A percentile compares a stretch with the other conserved stretches of the same genome.
Evolutionary conservation across 768 basidiomycete genomes (phyloP).

Genomic region (Pleurotus salmoneostramineus): DNA sequence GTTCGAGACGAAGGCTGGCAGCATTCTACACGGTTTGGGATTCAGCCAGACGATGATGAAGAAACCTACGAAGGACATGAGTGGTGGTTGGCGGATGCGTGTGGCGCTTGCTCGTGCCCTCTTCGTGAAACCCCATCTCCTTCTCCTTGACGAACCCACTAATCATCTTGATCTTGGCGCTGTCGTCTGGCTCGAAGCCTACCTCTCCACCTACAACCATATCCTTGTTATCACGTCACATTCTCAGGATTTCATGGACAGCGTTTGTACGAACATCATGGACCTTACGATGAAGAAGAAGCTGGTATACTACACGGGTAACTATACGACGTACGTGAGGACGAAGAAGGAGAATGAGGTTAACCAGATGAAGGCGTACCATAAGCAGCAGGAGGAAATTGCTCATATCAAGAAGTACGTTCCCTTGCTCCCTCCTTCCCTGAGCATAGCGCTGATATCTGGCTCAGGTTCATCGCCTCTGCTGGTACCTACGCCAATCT

Average conservation of each 20-base stretch:
- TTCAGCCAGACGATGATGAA: slow-evolving; percentile 91
- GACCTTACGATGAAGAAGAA: slow-evolving; percentile 92
- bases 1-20: slow-evolving; percentile 94
- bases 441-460: slow-evolving; percentile 7
- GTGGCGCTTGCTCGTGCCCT: slow-evolving; percentile 94
- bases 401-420: slow-evolving; percentile 94
- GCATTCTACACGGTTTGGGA: slow-evolving; percentile 96
- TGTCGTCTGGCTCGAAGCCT: slow-evolving; percentile 98
- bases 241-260: slow-evolving; percentile 99
- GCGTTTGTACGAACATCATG: slow-evolving; percentile 97
- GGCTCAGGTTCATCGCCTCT: slow-evolving; percentile 87
- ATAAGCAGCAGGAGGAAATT: slow-evolving; percentile 98
- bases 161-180: slow-evolving; percentile 96
- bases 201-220: slow-evolving; percentile 97
- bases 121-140: slow-evolving; percentile 93
- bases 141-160: slow-evolving; percentile 90
- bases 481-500: slow-evolving; percentile 99
- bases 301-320: slow-evolving; percentile 91
- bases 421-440: neutral
- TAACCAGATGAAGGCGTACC: slow-evolving; percentile 99
- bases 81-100: slow-evolving; percentile 99
- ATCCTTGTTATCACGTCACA: slow-evolving; percentile 97
- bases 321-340: slow-evolving; percentile 95
- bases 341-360: slow-evolving; percentile 97
- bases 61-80: slow-evolving; percentile 97